Evolutionary conservation across 805 yeast genomes (phyloP), one percentile per base, ranked within the genome.

Genomic region (Saturnispora quitensis): DNA sequence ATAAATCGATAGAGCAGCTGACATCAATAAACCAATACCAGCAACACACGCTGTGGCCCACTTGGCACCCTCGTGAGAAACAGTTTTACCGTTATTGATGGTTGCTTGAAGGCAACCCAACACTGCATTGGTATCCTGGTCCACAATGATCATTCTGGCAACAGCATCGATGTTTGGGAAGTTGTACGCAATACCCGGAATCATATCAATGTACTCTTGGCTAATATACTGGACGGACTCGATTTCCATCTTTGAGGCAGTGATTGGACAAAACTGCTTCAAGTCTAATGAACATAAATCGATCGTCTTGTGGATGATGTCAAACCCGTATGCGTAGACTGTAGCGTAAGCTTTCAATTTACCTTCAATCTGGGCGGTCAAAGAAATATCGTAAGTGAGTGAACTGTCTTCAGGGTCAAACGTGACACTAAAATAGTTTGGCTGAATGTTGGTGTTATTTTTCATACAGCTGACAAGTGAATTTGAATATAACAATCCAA

Each of bases 31-130:
- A n/a, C 97, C 96, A 31, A 87, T 67, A 56, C 97, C 97, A 1
- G 95, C 89, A 60, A 89, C 73, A 20, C 84, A 83, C 1, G 97
- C 97, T 18, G 96, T 88, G 40, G 88, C 95, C 97, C 97, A 90
- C 68, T 86, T 85, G 53, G 84, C 89, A 58, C 86, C 86, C 2
- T 78, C 73, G 63, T 88, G 96, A 43, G 86, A 70, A 20, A 89
- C 91, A 2, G 95, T 82, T 60, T 82, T 86, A 36, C 90, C 89
- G 63, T 89, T 89, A 20, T 82, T 62, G 62, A 89, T 81, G 53
- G 77, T 76, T 17, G 88, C 81, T 63, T 86, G 91, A 52, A 89
- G 73, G 65, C 96, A 89, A 38, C 89, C 88, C 51, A 84, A 62
- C 52, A 68, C 63, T 33, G 73, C 73, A 28, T 72, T 73, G 45